phyloP scores from a whole-genome alignment of 306 rosid species.

The Biancaea sappan region DNA sequence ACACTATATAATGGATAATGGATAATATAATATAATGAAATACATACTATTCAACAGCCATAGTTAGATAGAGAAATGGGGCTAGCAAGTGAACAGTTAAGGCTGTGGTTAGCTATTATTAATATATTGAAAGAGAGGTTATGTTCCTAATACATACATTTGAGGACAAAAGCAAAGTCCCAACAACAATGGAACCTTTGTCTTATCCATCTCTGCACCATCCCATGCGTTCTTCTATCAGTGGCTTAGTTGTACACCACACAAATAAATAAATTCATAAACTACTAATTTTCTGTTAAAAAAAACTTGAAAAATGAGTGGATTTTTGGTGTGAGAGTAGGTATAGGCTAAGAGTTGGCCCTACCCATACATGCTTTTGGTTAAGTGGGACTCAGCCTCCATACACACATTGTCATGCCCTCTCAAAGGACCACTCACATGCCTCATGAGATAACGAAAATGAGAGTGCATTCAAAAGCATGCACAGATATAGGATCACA shows the following conservation, averaged over 20 bases:
- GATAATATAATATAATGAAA: too few species aligned
- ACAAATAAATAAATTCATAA: slow-evolving; percentile 22
- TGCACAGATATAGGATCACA: neutral
- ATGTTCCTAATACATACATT: slow-evolving; percentile 35
- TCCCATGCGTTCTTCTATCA: slow-evolving; percentile 20
- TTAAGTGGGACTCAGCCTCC: slow-evolving; percentile 45
- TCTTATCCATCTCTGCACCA: slow-evolving; percentile 35
- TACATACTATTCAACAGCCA: neutral
- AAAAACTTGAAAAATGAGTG: slow-evolving; percentile 44
- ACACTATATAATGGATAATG: too few species aligned
- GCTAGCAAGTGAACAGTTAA: slow-evolving; percentile 30
- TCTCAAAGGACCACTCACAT: slow-evolving; percentile 61
- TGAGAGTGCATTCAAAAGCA: neutral
- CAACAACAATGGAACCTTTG: slow-evolving; percentile 22
- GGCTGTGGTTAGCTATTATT: slow-evolving; percentile 28
- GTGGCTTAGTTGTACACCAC: slow-evolving; percentile 35
- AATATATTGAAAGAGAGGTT: slow-evolving; percentile 2
- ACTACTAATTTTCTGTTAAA: too few species aligned
- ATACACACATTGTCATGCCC: slow-evolving; percentile 34
- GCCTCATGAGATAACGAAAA: slow-evolving; percentile 14
- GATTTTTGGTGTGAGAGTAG: neutral
- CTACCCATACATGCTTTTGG: slow-evolving; percentile 45
- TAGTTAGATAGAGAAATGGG: neutral
- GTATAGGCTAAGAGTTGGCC: slow-evolving; percentile 32
- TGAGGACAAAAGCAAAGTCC: slow-evolving; percentile 38